Conservation (phyloP, 441 rosid species). For the Pelargonium fulgidum region DNA sequence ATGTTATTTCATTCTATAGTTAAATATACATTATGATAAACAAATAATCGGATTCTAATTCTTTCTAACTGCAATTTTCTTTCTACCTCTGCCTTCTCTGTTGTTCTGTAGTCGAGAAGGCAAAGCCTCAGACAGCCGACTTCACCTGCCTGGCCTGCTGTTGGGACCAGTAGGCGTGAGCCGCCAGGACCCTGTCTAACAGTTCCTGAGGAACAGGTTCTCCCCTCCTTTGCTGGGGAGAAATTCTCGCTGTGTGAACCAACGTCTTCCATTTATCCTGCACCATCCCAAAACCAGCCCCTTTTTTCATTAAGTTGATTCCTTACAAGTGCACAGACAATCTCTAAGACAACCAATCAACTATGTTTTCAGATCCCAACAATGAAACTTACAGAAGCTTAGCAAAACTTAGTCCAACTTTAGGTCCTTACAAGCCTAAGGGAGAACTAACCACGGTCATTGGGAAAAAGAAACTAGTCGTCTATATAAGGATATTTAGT, state of each 20-base stretch:
- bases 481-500: no score
- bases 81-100: background rate
- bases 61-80: background rate
- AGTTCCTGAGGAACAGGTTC: conserved; percentile 97
- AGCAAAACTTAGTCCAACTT: no score
- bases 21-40: conserved; percentile 15
- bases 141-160: conserved; percentile 52
- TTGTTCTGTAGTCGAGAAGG: conserved; percentile 27
- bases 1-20: conserved; percentile 4
- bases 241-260: conserved; percentile 90
- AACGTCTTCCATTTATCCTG: conserved; percentile 99
- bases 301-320: no score
- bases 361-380: background rate
- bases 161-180: conserved; percentile 85
- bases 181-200: conserved; percentile 72
- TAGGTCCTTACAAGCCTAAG: no score
- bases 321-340: no score
- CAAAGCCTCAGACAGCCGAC: conserved; percentile 24
- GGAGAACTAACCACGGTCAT: no score
- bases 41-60: background rate
- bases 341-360: background rate
- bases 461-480: no score
- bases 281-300: background rate
- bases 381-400: no score
- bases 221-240: conserved; percentile 97